phyloP scores from a whole-genome alignment of 768 basidiomycete species.

The Mrakia frigida region DNA sequence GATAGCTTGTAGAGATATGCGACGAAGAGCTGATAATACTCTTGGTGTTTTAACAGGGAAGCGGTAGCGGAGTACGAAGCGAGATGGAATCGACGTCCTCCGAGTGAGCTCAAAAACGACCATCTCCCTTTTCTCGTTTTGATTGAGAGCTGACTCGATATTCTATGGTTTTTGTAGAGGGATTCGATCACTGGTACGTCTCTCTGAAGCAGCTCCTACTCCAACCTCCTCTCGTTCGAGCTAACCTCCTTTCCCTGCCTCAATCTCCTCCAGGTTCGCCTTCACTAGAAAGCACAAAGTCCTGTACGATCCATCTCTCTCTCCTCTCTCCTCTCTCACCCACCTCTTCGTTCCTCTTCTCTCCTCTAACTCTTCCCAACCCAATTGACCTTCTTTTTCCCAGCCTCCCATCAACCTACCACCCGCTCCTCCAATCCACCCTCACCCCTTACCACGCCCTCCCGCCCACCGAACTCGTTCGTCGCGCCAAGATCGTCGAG shows the following conservation, averaged over 20 bases:
- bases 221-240: neutral
- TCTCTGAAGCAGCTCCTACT: neutral
- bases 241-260: neutral
- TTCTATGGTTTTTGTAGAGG: neutral
- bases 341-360: neutral
- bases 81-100: neutral
- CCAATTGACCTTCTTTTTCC: neutral
- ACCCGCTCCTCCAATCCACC: neutral
- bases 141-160: no score
- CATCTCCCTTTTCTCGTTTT: no score
- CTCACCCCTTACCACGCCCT: neutral
- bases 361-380: neutral
- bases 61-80: neutral
- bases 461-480: neutral
- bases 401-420: conserved; percentile 3
- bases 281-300: conserved; percentile 9
- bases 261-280: neutral
- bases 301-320: neutral
- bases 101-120: neutral
- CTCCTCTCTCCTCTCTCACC: neutral
- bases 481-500: conserved; percentile 5
- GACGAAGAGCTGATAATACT: neutral
- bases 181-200: neutral
- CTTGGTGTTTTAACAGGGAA: neutral
- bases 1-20: neutral